Base-by-base conservation (phyloP, 2,329 filamentous ascomycete genomes). In the Apiospora arundinis region DNA sequence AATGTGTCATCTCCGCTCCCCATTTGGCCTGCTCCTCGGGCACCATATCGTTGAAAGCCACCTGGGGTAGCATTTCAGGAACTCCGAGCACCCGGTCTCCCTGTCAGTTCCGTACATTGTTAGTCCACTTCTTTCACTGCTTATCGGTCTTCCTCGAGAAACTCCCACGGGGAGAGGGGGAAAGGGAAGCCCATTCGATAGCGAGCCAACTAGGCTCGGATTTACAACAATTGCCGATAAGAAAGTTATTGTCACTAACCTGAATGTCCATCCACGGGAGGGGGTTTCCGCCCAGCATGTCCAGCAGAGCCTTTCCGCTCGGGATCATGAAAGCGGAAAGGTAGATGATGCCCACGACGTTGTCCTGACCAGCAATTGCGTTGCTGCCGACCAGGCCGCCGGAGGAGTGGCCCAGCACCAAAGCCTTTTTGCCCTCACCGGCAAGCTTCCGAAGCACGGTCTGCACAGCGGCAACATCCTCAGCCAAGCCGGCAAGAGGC, bases 261-360 rank as follows among this genome's bases (percentile, higher is more conserved):
- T 74, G 68, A 4, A 73, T n/a, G 2, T 70, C 18, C 71, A 74
- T 74, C 73, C 73, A 74, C 8, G 70, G 72, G 16, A 74, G 48
- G 2, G 70, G 71, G 40, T 72, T 45, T 6, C 71, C 72, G 8
- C 73, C 73, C 23, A 74, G 52, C 46, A 74, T 63, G 32, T 74
- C 70, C 21, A 75, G 65, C 67, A 72, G 4, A 1, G 68, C 63
- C 25, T 63, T 68, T 8, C 71, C 71, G 21, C 32, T 68, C 14
- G 71, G 71, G n/a, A 72, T 70, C 65, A 68, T 67, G 52, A 72
- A 72, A 9, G 69, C 71, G 11, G 71, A 49, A 8, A 70, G 21
- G 42, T 60, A 72, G 48, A 72, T 65, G 65, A 72, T 68, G 23
- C 71, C 71, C 23, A 44, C 63, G n/a, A 72, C 68, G 21, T 69